Conservation (phyloP, 2,329 filamentous ascomycete genomes). For the Trichoderma koningiopsis region DNA sequence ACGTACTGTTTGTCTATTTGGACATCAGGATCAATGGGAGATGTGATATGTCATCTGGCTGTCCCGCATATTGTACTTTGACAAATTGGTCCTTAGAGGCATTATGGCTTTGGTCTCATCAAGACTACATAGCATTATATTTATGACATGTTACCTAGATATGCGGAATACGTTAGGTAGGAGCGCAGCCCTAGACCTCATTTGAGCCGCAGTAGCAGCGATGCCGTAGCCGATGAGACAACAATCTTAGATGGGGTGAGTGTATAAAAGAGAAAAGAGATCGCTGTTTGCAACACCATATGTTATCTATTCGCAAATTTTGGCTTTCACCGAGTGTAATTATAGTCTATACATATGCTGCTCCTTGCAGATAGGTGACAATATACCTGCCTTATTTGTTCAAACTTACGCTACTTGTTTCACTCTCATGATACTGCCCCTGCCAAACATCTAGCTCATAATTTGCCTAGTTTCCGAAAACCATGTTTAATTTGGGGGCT, state of each 20-base stretch:
- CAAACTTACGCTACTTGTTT: background rate
- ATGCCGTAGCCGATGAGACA: background rate
- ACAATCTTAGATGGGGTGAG: background rate
- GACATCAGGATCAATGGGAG: background rate
- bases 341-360: background rate
- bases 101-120: background rate
- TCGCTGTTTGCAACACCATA: background rate
- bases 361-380: background rate
- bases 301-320: background rate
- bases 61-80: constrained; percentile 6
- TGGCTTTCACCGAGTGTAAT: too few relatives aligned
- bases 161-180: background rate
- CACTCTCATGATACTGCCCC: background rate
- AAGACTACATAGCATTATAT: background rate
- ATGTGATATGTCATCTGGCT: constrained; percentile 15
- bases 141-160: background rate
- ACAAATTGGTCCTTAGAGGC: background rate
- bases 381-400: background rate
- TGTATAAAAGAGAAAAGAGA: constrained; percentile 5
- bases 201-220: background rate
- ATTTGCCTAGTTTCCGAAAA: background rate
- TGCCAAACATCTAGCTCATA: background rate
- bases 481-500: background rate
- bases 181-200: background rate
- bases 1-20: constrained; percentile 3